Evolutionary conservation across 495 filamentous ascomycete species (phyloP).

Genomic region (Glonium stellatum): DNA sequence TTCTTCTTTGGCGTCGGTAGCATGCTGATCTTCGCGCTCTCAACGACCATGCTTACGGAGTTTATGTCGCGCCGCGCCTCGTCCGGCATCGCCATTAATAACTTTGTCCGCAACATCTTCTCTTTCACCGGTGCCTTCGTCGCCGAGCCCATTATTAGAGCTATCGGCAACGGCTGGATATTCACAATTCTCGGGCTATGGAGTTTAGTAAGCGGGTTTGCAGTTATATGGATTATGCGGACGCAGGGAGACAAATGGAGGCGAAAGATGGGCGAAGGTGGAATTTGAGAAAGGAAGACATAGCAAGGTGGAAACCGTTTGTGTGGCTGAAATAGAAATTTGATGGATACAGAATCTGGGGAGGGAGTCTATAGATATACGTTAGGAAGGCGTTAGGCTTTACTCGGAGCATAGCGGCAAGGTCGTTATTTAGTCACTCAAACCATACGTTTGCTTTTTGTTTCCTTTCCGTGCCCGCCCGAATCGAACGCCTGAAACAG

Average conservation of each 20-base stretch:
- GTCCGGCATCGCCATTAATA: conserved; percentile 75
- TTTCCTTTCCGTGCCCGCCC: too few species aligned
- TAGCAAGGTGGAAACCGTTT: too few species aligned
- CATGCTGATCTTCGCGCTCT: conserved; percentile 72
- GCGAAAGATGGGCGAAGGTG: conserved; percentile 52
- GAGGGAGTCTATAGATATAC: too few species aligned
- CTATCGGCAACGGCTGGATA: conserved; percentile 83
- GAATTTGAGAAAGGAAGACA: background rate
- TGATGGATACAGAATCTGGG: too few species aligned
- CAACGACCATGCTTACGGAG: conserved; percentile 48
- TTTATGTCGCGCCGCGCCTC: conserved; percentile 75
- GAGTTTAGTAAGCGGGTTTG: conserved; percentile 42
- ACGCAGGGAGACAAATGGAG: conserved; percentile 62
- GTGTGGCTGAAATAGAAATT: too few species aligned
- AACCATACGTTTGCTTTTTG: too few species aligned
- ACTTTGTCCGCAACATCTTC: conserved; percentile 80
- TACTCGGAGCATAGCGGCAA: too few species aligned
- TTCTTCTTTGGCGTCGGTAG: conserved; percentile 83
- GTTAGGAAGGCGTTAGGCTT: too few species aligned
- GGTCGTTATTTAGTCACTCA: too few species aligned
- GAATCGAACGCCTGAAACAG: too few species aligned
- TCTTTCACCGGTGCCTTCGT: conserved; percentile 69
- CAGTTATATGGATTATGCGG: conserved; percentile 60
- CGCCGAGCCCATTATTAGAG: conserved; percentile 68
- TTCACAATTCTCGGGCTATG: conserved; percentile 72